Base-by-base conservation (phyloP, 1,284 basidiomycete species). In the Anthracocystis setariae region DNA sequence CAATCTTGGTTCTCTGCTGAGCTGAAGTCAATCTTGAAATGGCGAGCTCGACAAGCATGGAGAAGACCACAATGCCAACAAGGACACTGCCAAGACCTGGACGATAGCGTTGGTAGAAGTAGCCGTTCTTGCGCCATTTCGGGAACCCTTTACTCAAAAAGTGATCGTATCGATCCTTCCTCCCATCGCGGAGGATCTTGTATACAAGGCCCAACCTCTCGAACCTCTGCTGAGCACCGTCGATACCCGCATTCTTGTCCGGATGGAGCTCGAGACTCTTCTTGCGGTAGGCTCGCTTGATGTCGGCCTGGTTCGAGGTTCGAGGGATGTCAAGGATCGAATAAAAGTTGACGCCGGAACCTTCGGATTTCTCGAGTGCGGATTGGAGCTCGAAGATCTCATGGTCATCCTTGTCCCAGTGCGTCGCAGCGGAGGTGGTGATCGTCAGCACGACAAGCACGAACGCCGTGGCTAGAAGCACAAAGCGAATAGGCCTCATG, bases 361-460 rank as follows among this genome's bases (percentile, higher is more conserved):
- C 80, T 43, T 77, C 71, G 37, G 62, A 40, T 18, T 68, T 46
- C 39, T 80, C 74, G 44, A 82, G 69, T 0, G 77, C 77, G 0
- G 65, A 46, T 60, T 82, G 81, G 8, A 82, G 68, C 23, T 81
- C 75, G 54, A 82, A 82, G 61, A 82, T 82, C 70, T 79, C 78
- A 33, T 77, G 58, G 33, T 80, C 78, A 40, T 75, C 71, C 42
- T 80, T 78, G 62, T 70, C 65, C 78, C 78, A 80, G 38, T 68
- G 33, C 9, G 52, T 52, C 20, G 64, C 61, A 15, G 54, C 65
- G 20, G 46, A 53, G 13, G 53, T 27, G 33, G 50, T 29, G 24
- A 60, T 23, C 38, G 56, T 51, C 32, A 57, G n/a, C n/a, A 55
- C 13, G 17, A 50, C 42, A 20, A 73, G 51, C 18, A 59, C 29